Evolutionary conservation across 2,329 filamentous ascomycete genomes (phyloP).

Genomic region (Ophiosphaerella narmari): DNA sequence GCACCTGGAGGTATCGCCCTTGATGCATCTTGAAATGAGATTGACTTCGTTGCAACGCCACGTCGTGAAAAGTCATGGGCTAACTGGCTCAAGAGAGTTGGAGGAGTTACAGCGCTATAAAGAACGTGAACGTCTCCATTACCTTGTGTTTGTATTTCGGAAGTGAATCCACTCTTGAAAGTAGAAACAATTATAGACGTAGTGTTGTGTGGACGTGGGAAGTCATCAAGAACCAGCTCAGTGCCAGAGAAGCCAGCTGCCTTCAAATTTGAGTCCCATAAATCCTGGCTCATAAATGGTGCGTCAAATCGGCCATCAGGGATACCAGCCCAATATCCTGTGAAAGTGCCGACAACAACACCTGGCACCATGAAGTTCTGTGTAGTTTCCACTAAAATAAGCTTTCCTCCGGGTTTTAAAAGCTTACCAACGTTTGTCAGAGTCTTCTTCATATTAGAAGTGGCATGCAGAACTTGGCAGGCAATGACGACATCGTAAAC

Average conservation of each 20-base stretch:
- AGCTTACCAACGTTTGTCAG: constrained; percentile 21
- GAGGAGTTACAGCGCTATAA: constrained; percentile 1
- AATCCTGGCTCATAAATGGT: constrained; percentile 21
- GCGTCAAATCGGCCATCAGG: constrained; percentile 9
- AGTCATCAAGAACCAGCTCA: constrained; percentile 27
- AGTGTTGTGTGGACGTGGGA: neutral
- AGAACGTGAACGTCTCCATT: constrained; percentile 1
- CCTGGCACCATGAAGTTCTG: neutral
- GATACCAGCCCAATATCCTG: constrained; percentile 15
- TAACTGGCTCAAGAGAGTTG: constrained; percentile 4
- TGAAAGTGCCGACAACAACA: constrained; percentile 14
- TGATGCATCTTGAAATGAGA: neutral
- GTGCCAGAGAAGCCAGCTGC: constrained; percentile 40
- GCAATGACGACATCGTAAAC: constrained; percentile 23
- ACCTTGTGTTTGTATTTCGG: neutral
- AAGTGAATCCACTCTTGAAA: neutral
- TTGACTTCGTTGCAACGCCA: neutral
- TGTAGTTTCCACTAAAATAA: constrained; percentile 51
- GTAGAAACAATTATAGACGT: neutral
- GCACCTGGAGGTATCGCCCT: neutral
- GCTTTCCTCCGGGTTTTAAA: constrained; percentile 49
- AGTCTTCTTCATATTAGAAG: constrained; percentile 8
- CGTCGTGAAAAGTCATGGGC: constrained; percentile 6
- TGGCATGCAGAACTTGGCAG: constrained; percentile 16
- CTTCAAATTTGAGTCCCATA: constrained; percentile 41